phyloP scores from a whole-genome alignment of 768 basidiomycete genomes.

The Suillus decipiens region DNA sequence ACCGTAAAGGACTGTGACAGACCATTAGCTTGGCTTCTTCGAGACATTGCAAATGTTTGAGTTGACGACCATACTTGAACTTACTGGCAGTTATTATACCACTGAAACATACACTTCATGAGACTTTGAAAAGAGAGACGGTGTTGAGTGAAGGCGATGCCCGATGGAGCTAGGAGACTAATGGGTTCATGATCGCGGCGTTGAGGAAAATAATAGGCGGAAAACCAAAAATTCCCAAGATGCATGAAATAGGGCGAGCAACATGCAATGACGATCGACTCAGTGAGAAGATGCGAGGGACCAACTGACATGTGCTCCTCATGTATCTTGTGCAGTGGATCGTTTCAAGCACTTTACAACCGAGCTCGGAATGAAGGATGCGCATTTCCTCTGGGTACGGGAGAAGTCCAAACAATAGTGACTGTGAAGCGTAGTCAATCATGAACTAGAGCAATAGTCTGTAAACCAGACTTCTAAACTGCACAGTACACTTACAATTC shows the following conservation, averaged over 20 bases:
- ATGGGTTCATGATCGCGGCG: slow-evolving; percentile 32
- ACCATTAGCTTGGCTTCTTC: slow-evolving; percentile 9
- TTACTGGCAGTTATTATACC: slow-evolving; percentile 28
- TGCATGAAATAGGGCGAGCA: slow-evolving; percentile 34
- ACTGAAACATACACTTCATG: slow-evolving; percentile 3
- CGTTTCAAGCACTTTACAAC: slow-evolving; percentile 31
- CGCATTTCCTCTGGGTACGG: neutral
- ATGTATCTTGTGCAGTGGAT: slow-evolving; percentile 37
- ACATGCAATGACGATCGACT: slow-evolving; percentile 37
- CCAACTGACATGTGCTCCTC: slow-evolving; percentile 34
- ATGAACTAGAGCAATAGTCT: slow-evolving; percentile 1
- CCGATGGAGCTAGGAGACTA: slow-evolving; percentile 28
- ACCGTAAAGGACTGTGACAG: neutral
- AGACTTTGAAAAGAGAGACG: slow-evolving; percentile 17
- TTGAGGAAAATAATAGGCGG: slow-evolving; percentile 30
- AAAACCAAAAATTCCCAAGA: slow-evolving; percentile 22
- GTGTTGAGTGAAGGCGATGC: slow-evolving; percentile 30
- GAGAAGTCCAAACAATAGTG: neutral
- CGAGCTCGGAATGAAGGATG: slow-evolving; percentile 12
- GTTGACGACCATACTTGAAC: slow-evolving; percentile 17
- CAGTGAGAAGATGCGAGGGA: slow-evolving; percentile 35
- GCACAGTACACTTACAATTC: neutral
- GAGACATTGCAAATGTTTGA: slow-evolving; percentile 26
- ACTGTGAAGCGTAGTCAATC: slow-evolving; percentile 6
- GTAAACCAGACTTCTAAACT: neutral